Evolutionary conservation across 208 protist genomes (phyloP), one percentile per base, ranked within the genome.

Genomic region (Leptomonas seymouri): DNA sequence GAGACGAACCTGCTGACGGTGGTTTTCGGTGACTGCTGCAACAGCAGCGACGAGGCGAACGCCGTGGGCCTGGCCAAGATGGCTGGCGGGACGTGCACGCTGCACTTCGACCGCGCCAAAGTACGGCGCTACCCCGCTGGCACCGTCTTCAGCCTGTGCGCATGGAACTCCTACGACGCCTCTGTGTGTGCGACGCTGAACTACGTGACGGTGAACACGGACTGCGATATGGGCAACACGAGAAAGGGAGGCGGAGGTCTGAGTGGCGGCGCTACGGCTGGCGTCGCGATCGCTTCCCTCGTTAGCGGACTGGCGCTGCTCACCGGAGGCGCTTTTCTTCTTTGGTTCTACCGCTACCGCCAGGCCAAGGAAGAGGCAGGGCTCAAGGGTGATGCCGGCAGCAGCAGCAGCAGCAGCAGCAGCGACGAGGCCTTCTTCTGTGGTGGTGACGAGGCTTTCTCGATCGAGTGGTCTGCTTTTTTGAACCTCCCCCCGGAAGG

Each of bases 21-120:
- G 27, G 79, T 90, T 14, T 67, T 70, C 55, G 85, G 81, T 1
- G 76, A 81, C 57, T 90, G 85, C 69, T 90, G 81, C 64, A 68
- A 76, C 68, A 30, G 21, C 31, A 48, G 44, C 14, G 56, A 59
- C 21, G 44, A 71, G 39, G 78, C 75, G 53, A 54, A 69, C 50
- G 53, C 71, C 30, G 64, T 87, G 46, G 78, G 81, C 45, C 50
- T 21, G 34, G 67, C 56, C 20, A 72, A 49, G 39, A 76, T 76
- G 58, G 31, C 55, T 18, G 59, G 55, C 56, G 76, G 71, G 25
- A 60, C 48, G 16, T 90, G 85, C 62, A 59, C 27, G 28, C 63
- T 87, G 59, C 25, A 2, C 54, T 62, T 90, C 36, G 67, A 78
- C 48, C 30, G 23, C 11, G 72, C 41, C 15, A 60, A 45, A 23